Percentiles rank a stretch among this genome's conserved stretches.
phyloP scores from a whole-genome alignment of 208 protist genomes.

The Leishmania tarentolae region DNA sequence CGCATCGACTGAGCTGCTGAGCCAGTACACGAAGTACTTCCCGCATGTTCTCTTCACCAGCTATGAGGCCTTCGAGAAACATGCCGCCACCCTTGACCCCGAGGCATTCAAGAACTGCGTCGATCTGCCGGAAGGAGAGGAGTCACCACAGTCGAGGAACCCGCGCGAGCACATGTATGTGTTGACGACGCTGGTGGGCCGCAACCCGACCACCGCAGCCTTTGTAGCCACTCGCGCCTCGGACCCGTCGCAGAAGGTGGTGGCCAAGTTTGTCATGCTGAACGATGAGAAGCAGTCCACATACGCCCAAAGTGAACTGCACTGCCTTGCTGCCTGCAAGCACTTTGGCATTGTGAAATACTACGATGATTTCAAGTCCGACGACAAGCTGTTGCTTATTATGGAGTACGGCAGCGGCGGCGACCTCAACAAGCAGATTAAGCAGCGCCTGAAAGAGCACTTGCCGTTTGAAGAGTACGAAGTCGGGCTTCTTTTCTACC shows the following conservation, averaged over 20 bases:
- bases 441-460: constrained; percentile 72
- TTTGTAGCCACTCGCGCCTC: constrained; percentile 81
- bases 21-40: constrained; percentile 85
- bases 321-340: constrained; percentile 85
- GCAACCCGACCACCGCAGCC: constrained; percentile 84
- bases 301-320: constrained; percentile 85
- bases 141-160: constrained; percentile 59
- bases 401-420: constrained; percentile 92
- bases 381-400: constrained; percentile 84
- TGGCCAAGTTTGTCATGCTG: constrained; percentile 88
- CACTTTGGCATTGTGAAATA: constrained; percentile 92
- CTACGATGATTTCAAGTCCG: constrained; percentile 80
- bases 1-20: constrained; percentile 53
- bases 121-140: constrained; percentile 70
- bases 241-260: constrained; percentile 62
- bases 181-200: constrained; percentile 72
- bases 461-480: constrained; percentile 86
- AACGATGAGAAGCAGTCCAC: constrained; percentile 83
- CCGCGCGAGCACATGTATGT: constrained; percentile 86
- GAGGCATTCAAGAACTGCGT: constrained; percentile 31
- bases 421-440: constrained; percentile 89
- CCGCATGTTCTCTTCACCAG: constrained; percentile 78
- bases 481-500: constrained; percentile 82
- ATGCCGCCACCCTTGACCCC: constrained; percentile 42
- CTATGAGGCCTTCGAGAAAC: constrained; percentile 69